Evolutionary conservation across 495 filamentous ascomycete genomes (phyloP), one percentile per base, ranked within the genome.

Genomic region (Podospora didyma): DNA sequence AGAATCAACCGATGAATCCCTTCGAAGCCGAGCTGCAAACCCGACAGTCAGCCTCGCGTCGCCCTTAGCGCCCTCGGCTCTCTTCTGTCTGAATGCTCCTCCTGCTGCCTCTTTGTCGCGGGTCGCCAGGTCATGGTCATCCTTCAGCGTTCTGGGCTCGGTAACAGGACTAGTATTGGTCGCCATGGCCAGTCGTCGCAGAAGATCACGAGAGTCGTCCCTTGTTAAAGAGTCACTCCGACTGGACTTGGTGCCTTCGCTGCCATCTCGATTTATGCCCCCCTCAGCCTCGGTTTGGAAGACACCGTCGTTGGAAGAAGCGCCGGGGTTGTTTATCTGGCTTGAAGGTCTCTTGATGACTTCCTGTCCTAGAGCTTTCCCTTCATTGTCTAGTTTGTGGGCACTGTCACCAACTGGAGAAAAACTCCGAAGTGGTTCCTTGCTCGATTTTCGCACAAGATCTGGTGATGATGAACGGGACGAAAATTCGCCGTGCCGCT

Each of bases 131-230:
- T 35, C 17, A n/a, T 21, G 21, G 21, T 53, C 19, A 20, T 57
- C 49, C 19, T 31, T 39, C 11, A n/a, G 44, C 7, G n/a, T 31
- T 47, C 11, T 68, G 53, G 60, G 66, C 49, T 63, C 47, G 17
- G 64, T 45, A 11, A 53, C 24, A 1, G 84, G 76, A 53, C 79
- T 85, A 34, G 71, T 73, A 61, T 80, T 88, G 20, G 85, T 80
- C 19, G 80, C 79, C 62, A 83, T 75, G 2, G 86, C 83, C 7
- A 92, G 74, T 51, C 76, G 81, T 48, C 80, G 81, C 56, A 90
- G 75, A 31, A 90, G 67, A 52, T 87, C 83, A 31, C 81, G 80
- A 0, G 88, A 88, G 61, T 89, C 87, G 49, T 81, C 76, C 53
- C 71, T 37, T 5, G 48, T 35, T 10, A 51, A 50, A 2, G 57